These are phyloP conservation scores for Botrytis porri DNA, from an alignment of 2,329 filamentous ascomycete species.

Conservation along the genomic window DNA sequence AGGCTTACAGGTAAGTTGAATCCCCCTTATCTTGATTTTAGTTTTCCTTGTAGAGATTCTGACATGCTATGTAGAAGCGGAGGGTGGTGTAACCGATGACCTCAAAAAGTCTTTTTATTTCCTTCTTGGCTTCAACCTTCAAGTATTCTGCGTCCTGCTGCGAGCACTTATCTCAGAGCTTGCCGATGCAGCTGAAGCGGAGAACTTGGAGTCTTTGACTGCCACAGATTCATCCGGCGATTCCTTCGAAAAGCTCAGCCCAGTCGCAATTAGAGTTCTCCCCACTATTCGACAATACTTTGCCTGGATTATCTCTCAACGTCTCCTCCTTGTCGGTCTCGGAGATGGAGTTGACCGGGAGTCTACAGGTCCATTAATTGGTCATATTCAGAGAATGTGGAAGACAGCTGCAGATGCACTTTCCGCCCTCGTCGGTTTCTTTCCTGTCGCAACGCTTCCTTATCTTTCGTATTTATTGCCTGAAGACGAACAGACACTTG, in stretches of 20 bases:
- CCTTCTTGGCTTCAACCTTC: slow-evolving; percentile 73
- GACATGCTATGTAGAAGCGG: slow-evolving; percentile 41
- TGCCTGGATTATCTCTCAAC: slow-evolving; percentile 61
- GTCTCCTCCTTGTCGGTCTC: slow-evolving; percentile 46
- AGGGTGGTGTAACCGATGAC: slow-evolving; percentile 31
- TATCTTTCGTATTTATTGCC: slow-evolving; percentile 61
- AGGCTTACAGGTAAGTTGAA: slow-evolving; percentile 53
- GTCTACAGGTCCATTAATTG: slow-evolving; percentile 47
- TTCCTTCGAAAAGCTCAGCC: slow-evolving; percentile 50
- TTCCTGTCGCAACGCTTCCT: slow-evolving; percentile 55
- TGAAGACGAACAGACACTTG: slow-evolving; percentile 65
- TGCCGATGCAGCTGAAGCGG: slow-evolving; percentile 44
- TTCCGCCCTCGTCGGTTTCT: slow-evolving; percentile 56
- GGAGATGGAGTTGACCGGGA: slow-evolving; percentile 10
- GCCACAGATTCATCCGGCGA: slow-evolving; percentile 40
- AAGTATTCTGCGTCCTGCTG: slow-evolving; percentile 70
- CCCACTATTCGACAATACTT: slow-evolving; percentile 66
- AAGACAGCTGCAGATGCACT: slow-evolving; percentile 61
- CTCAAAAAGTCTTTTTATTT: slow-evolving; percentile 53
- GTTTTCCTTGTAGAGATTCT: background rate
- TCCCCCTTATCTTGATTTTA: background rate
- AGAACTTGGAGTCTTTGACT: slow-evolving; percentile 45
- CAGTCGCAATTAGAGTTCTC: slow-evolving; percentile 57
- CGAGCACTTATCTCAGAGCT: slow-evolving; percentile 69
- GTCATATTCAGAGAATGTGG: slow-evolving; percentile 62